These are phyloP conservation scores for Candida sakaeoensis DNA, from an alignment of 805 yeast genomes.

Conservation along the genomic window DNA sequence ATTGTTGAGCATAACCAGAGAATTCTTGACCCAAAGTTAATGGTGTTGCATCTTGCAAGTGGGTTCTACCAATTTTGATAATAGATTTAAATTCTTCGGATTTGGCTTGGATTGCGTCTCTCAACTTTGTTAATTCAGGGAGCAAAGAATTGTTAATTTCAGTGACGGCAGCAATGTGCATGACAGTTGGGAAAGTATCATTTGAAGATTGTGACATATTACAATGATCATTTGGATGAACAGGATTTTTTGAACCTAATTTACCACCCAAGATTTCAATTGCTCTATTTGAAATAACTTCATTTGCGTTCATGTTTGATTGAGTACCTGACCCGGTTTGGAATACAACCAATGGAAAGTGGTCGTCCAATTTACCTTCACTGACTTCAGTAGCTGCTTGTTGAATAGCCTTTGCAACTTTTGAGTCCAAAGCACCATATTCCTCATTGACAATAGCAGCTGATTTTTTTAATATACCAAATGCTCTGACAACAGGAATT, in stretches of 20 bases:
- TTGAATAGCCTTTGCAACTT: conserved; percentile 78
- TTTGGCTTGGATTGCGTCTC: conserved; percentile 74
- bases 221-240: conserved; percentile 98
- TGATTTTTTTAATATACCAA: conserved; percentile 91
- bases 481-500: conserved; percentile 83
- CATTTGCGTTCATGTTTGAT: conserved; percentile 98
- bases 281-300: conserved; percentile 97
- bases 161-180: conserved; percentile 98
- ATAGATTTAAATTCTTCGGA: conserved; percentile 80
- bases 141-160: conserved; percentile 73
- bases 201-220: conserved; percentile 98
- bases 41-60: conserved; percentile 98
- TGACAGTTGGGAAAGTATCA: conserved; percentile 98
- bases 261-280: conserved; percentile 92
- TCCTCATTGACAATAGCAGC: conserved; percentile 87
- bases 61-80: conserved; percentile 98
- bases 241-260: conserved; percentile 88
- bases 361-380: conserved; percentile 86
- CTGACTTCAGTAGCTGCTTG: conserved; percentile 94
- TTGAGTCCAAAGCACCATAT: conserved; percentile 78
- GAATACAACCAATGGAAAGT: conserved; percentile 97
- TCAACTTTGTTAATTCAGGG: conserved; percentile 76
- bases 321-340: conserved; percentile 99
- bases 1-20: conserved; percentile 92
- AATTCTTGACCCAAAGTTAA: conserved; percentile 97